These are phyloP conservation scores for Tuber microsphaerosporum DNA, from an alignment of 495 filamentous ascomycete species.

Conservation along the genomic window DNA sequence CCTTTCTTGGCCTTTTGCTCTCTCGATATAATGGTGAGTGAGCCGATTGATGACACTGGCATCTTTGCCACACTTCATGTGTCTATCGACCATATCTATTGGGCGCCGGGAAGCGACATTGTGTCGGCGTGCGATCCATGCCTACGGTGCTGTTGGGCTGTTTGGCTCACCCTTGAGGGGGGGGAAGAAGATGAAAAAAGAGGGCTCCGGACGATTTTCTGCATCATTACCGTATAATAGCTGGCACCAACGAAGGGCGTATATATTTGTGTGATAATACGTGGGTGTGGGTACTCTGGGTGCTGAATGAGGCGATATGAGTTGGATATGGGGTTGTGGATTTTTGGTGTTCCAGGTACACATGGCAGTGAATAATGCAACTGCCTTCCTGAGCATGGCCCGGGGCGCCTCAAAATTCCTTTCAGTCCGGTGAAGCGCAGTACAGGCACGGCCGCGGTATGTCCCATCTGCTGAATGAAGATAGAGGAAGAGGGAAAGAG, in stretches of 20 bases:
- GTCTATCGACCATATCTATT: constrained; percentile 3
- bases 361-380: neutral
- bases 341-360: neutral
- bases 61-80: neutral
- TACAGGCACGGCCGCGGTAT: neutral
- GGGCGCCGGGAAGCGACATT: constrained; percentile 4
- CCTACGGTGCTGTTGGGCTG: neutral
- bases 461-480: neutral
- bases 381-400: neutral
- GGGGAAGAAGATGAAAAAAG: too few species aligned
- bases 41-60: constrained; percentile 6
- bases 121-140: neutral
- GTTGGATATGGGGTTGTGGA: neutral
- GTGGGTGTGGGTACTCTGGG: neutral
- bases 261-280: too few species aligned
- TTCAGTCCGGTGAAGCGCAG: neutral
- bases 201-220: neutral
- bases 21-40: neutral
- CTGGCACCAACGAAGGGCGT: neutral
- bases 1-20: neutral
- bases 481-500: neutral
- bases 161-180: neutral
- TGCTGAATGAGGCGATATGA: neutral
- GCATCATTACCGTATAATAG: neutral
- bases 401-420: neutral